Evolutionary conservation across 2,329 filamentous ascomycete species (phyloP).

Genomic region (Diaporthe longicolla): DNA sequence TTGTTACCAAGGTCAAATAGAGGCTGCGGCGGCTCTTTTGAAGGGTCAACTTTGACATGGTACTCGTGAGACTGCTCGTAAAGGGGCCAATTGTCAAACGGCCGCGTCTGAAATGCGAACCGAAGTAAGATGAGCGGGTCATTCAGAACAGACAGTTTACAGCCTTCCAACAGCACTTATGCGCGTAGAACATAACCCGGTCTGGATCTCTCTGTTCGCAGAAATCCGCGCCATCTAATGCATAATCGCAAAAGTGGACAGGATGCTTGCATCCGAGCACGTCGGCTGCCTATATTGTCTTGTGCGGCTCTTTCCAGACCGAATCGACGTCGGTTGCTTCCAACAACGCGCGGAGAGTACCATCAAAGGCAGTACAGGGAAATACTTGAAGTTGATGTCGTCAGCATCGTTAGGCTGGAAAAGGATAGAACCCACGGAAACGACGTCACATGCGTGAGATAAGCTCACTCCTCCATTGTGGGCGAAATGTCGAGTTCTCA

Average conservation of each 20-base stretch:
- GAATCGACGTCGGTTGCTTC: slow-evolving; percentile 15
- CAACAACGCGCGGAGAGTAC: slow-evolving; percentile 18
- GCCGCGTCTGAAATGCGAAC: slow-evolving; percentile 22
- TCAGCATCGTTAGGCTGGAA: not conserved
- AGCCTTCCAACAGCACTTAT: slow-evolving; percentile 27
- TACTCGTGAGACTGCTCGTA: not conserved
- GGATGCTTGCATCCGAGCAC: not conserved
- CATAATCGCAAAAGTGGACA: not conserved
- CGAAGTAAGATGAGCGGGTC: slow-evolving; percentile 12
- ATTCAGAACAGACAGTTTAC: slow-evolving; percentile 8
- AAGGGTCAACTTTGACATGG: not conserved
- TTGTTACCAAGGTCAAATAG: slow-evolving; percentile 1
- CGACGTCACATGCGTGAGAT: not conserved
- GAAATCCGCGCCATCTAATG: not conserved
- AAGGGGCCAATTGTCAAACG: not conserved
- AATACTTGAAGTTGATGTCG: not conserved
- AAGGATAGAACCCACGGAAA: no score
- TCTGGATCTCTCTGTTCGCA: slow-evolving; percentile 6
- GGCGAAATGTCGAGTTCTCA: not conserved
- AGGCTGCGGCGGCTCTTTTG: not conserved
- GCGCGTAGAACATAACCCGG: slow-evolving; percentile 16
- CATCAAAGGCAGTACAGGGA: slow-evolving; percentile 21
- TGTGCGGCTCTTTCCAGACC: not conserved
- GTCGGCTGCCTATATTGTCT: not conserved
- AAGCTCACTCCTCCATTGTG: slow-evolving; percentile 1